Evolutionary conservation across 495 filamentous ascomycete genomes (phyloP).

Genomic region (Tuber magnatum): DNA sequence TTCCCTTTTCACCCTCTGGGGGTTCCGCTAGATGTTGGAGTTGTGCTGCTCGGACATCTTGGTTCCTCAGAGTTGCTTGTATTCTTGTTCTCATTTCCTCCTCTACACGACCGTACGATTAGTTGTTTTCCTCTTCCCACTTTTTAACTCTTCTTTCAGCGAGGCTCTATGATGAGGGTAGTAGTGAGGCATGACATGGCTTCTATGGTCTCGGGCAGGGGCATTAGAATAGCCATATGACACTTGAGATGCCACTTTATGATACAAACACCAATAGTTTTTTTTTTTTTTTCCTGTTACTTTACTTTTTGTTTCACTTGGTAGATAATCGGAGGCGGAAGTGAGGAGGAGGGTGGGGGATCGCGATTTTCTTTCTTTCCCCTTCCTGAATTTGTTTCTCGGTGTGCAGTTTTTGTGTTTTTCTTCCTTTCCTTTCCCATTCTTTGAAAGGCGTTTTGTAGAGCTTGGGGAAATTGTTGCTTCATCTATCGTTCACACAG

Average conservation of each 20-base stretch:
- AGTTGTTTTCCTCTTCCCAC: conserved; percentile 37
- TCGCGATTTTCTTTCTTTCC: background rate
- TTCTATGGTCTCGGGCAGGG: background rate
- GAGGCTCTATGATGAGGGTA: background rate
- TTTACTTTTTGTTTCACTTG: background rate
- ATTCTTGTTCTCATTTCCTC: conserved; percentile 17
- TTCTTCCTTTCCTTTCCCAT: background rate
- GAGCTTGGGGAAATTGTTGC: background rate
- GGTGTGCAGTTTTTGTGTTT: background rate
- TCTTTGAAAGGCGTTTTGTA: conserved; percentile 3
- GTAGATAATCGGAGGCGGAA: background rate
- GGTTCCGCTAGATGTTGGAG: conserved; percentile 5
- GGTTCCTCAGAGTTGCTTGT: conserved; percentile 16
- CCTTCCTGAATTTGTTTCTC: background rate
- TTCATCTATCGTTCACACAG: background rate
- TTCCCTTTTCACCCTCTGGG: conserved; percentile 13
- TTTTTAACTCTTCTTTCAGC: conserved; percentile 22
- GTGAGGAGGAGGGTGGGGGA: too few relatives aligned
- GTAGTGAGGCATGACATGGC: background rate
- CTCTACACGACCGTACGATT: conserved; percentile 33
- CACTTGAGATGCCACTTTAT: background rate
- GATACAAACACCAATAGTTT: background rate
- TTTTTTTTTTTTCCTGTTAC: background rate
- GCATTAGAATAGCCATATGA: conserved; percentile 2
- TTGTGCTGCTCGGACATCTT: conserved; percentile 6